Conservation (phyloP, 768 basidiomycete species). For the Solioccasus polychromus region DNA sequence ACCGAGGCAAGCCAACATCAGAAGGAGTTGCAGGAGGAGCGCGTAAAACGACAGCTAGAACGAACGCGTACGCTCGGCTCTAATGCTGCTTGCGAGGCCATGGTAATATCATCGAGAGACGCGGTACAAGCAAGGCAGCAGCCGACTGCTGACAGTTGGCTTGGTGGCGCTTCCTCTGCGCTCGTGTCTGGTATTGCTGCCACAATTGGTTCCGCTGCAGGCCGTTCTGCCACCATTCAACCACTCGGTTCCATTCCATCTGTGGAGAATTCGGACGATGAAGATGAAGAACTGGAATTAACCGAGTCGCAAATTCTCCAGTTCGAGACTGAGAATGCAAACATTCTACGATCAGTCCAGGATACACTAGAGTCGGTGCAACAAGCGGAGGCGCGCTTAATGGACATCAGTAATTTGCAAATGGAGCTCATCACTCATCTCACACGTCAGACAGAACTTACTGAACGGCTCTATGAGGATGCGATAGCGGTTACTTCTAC, state of each 20-base stretch:
- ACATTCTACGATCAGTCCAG: slow-evolving; percentile 79
- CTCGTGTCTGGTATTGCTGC: slow-evolving; percentile 55
- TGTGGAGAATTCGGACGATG: slow-evolving; percentile 50
- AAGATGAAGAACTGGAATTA: slow-evolving; percentile 81
- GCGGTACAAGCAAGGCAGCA: slow-evolving; percentile 19
- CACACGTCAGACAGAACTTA: slow-evolving; percentile 85
- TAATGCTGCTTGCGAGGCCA: slow-evolving; percentile 63
- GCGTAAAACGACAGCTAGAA: slow-evolving; percentile 84
- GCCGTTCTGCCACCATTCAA: slow-evolving; percentile 27
- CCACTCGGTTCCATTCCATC: slow-evolving; percentile 33
- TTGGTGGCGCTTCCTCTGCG: slow-evolving; percentile 56
- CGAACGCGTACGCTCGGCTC: slow-evolving; percentile 81
- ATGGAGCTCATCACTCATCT: slow-evolving; percentile 88
- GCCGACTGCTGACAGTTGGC: slow-evolving; percentile 48
- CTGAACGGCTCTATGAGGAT: slow-evolving; percentile 93
- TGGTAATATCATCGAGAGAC: slow-evolving; percentile 40
- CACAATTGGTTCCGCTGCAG: slow-evolving; percentile 50
- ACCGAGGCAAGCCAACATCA: slow-evolving; percentile 76
- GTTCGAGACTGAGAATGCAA: slow-evolving; percentile 90
- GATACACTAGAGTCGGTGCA: slow-evolving; percentile 87
- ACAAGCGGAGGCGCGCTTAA: slow-evolving; percentile 84
- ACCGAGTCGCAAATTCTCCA: slow-evolving; percentile 85
- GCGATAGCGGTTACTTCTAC: slow-evolving; percentile 83
- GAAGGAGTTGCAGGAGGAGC: slow-evolving; percentile 91
- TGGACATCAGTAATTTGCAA: slow-evolving; percentile 93